These are phyloP conservation scores for Solanum chiquidenum DNA, from an alignment of 257 asterid genomes.

Conservation along the genomic window DNA sequence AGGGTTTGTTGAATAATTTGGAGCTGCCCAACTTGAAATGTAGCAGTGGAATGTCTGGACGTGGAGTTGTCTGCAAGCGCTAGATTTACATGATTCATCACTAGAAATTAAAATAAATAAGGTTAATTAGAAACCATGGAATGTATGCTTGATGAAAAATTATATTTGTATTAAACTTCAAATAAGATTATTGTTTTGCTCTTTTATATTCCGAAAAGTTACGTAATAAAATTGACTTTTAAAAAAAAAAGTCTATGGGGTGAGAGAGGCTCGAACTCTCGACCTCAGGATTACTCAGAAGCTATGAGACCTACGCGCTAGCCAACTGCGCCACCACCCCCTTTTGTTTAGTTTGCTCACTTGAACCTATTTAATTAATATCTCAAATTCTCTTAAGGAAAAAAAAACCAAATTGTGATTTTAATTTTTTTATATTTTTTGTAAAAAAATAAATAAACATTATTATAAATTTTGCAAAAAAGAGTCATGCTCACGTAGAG, in stretches of 20 bases:
- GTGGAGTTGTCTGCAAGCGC: slow-evolving; percentile 36
- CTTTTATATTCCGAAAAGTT: background rate
- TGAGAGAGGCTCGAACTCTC: background rate
- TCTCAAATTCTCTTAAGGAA: too few relatives aligned
- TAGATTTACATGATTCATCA: background rate
- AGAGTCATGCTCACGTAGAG: background rate
- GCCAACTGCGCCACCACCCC: slow-evolving; percentile 99
- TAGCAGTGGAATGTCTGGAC: slow-evolving; percentile 22
- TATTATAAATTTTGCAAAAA: too few relatives aligned
- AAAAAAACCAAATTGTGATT: too few relatives aligned
- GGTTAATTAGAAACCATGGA: background rate
- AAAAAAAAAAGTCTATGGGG: background rate
- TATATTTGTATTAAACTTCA: background rate
- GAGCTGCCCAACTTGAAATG: slow-evolving; percentile 33
- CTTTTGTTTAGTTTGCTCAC: fast-evolving
- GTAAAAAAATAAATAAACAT: too few relatives aligned
- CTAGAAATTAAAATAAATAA: background rate
- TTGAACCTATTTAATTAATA: fast-evolving
- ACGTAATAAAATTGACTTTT: background rate
- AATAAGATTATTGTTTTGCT: background rate
- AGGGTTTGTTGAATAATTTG: background rate
- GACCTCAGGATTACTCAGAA: slow-evolving; percentile 77
- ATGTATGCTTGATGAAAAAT: background rate
- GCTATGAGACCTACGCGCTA: slow-evolving; percentile 99
- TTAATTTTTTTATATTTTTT: too few relatives aligned